Base-by-base conservation (phyloP, 345 rosid genomes). In the Combretum micranthum region DNA sequence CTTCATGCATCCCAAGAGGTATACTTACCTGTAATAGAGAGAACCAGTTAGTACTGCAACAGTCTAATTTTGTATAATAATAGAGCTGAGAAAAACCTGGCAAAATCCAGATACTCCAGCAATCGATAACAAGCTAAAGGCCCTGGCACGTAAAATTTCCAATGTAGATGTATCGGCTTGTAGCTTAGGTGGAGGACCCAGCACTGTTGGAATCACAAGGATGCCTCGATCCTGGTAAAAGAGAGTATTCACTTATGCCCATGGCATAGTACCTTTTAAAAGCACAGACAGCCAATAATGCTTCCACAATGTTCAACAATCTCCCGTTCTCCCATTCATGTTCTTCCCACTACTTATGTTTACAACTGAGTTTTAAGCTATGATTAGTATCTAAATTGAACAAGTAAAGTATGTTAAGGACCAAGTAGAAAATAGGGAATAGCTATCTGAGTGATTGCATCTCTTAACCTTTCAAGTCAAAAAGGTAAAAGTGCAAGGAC, bases 101-200 rank as follows among this genome's bases (percentile, higher is more conserved):
- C 97, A 92, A 71, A 81, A 82, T 57, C 99, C 96, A 22, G 97
- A 92, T 45, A 83, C 76, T 20, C 89, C 94, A 9, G 88, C 83
- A 45, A 92, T 67, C 1, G 91, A 84, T 52, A 84, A 76, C 74
- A 88, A 79, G 74, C 90, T 76, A 20, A 81, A 88, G 50, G 96
- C 85, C 76, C 74, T 75, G 26, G 69, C 75, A 12, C 78, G 67
- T 62, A 79, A 76, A 15, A 63, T 47, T 65, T 88, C 94, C 15
- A 85, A 70, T 46, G 72, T 58, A 0, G 69, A 56, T 56, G 85
- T 59, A 61, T 88, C 86, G 25, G 75, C 75, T 44, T 83, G 73
- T 13, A 85, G 80, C 67, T 88, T 82, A 12, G 96, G 96, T 49
- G 93, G 96, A 60, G 73, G 86, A 45, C 82, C 93, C 48, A 93